A percentile compares a stretch with the other conserved stretches of the same genome.
phyloP scores from a whole-genome alignment of 2,329 filamentous ascomycete genomes.

The Diplodia corticola region DNA sequence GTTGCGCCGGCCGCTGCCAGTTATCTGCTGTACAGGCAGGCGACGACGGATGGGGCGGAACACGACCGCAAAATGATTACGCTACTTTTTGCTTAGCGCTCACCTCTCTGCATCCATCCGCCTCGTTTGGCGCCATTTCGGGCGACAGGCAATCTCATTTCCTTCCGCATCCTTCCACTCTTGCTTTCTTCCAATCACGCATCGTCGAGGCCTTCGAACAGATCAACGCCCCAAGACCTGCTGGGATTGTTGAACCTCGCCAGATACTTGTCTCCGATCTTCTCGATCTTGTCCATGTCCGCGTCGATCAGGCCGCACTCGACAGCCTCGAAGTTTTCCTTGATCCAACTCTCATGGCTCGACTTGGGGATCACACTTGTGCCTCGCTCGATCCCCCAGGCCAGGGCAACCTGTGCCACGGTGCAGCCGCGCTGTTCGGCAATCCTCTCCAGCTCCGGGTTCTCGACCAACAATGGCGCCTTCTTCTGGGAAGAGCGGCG shows the following conservation, averaged over 20 bases:
- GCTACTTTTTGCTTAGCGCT: conserved; percentile 7
- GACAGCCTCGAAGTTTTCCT: conserved; percentile 45
- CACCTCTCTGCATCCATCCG: background rate
- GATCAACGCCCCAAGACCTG: conserved; percentile 42
- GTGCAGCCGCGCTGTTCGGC: conserved; percentile 46
- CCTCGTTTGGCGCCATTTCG: background rate
- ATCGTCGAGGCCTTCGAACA: conserved; percentile 47
- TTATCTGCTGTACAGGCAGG: background rate
- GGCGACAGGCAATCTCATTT: background rate
- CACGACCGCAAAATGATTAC: background rate
- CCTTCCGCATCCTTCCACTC: conserved; percentile 6
- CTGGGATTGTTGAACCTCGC: conserved; percentile 44
- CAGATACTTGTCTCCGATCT: conserved; percentile 35
- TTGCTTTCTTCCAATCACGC: background rate
- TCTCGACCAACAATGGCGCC: conserved; percentile 43
- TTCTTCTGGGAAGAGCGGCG: conserved; percentile 2
- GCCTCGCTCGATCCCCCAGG: conserved; percentile 51
- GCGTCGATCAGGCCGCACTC: conserved; percentile 40
- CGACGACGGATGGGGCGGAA: background rate
- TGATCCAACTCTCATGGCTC: conserved; percentile 44
- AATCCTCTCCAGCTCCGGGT: conserved; percentile 43
- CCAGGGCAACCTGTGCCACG: conserved; percentile 48
- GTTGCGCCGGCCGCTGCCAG: background rate
- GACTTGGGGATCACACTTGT: conserved; percentile 51
- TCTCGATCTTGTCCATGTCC: conserved; percentile 39